Percentiles rank a stretch among this genome's conserved stretches.
These are phyloP conservation scores for Vitis vinifera DNA, from an alignment of 164 flowering plant species.

Conservation along the genomic window DNA sequence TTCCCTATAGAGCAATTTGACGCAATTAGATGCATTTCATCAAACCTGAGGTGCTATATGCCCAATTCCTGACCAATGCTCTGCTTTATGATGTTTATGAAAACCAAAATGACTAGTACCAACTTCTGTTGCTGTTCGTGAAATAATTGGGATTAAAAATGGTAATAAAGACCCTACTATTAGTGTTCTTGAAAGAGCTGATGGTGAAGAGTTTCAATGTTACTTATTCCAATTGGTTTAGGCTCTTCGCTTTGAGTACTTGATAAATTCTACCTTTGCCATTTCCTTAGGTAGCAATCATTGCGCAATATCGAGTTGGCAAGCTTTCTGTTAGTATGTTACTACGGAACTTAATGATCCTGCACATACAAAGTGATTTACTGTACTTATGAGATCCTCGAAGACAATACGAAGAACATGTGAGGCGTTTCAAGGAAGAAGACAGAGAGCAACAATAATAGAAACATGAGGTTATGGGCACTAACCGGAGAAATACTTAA, in stretches of 20 bases:
- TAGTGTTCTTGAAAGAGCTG: slow-evolving; percentile 98
- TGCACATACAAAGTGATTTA: slow-evolving; percentile 91
- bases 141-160: no score
- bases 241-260: slow-evolving; percentile 97
- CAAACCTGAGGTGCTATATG: no score
- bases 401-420: slow-evolving; percentile 90
- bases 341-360: slow-evolving; percentile 98
- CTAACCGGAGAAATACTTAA: slow-evolving; percentile 71
- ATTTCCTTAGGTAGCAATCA: slow-evolving; percentile 90
- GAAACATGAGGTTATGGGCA: slow-evolving; percentile 76
- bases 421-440: background rate
- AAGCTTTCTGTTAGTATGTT: slow-evolving; percentile 98
- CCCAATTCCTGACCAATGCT: no score
- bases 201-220: slow-evolving; percentile 97
- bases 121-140: no score
- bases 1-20: no score
- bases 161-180: slow-evolving; percentile 47
- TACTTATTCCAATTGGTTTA: slow-evolving; percentile 96
- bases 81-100: no score
- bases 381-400: slow-evolving; percentile 81
- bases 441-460: no score
- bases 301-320: slow-evolving; percentile 88
- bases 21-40: no score
- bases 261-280: slow-evolving; percentile 89
- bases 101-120: no score